Percentiles rank a stretch among this genome's conserved stretches.
Evolutionary conservation across 768 basidiomycete species (phyloP).

Genomic region (Macrolepiota albuminosa): DNA sequence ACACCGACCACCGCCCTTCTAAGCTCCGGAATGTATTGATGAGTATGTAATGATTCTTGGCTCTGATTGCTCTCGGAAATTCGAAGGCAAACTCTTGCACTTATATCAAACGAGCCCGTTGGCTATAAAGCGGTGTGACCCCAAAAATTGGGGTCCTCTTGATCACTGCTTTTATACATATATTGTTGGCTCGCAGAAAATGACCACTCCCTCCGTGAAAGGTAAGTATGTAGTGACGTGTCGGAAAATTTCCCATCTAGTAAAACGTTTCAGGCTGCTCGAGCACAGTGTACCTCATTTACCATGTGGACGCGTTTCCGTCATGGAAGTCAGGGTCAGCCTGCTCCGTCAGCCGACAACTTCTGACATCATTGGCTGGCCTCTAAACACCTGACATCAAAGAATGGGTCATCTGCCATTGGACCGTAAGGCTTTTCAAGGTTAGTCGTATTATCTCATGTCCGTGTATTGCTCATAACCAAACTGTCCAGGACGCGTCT

Average conservation of each 20-base stretch:
- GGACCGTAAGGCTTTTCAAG: too few species aligned
- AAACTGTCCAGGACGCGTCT: neutral
- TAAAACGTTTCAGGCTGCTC: neutral
- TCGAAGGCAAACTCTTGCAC: neutral
- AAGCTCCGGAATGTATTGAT: neutral
- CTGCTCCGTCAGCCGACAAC: neutral
- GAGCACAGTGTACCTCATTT: neutral
- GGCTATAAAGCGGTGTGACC: too few species aligned
- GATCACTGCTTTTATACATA: too few species aligned
- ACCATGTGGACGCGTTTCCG: neutral
- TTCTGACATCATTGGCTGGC: neutral
- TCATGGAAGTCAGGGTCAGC: neutral
- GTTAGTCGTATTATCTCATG: neutral
- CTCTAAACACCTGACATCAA: neutral
- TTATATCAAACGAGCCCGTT: neutral
- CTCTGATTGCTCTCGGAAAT: neutral
- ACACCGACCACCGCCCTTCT: neutral
- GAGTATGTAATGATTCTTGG: neutral
- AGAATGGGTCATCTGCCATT: neutral
- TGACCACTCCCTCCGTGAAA: too few species aligned
- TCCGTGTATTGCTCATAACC: neutral
- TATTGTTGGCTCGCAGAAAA: too few species aligned
- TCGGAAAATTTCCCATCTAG: neutral
- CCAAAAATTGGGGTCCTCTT: neutral
- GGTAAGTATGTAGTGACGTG: neutral